phyloP scores from a whole-genome alignment of 1,139 yeast species.

The Nakaseomyces bracarensis region DNA sequence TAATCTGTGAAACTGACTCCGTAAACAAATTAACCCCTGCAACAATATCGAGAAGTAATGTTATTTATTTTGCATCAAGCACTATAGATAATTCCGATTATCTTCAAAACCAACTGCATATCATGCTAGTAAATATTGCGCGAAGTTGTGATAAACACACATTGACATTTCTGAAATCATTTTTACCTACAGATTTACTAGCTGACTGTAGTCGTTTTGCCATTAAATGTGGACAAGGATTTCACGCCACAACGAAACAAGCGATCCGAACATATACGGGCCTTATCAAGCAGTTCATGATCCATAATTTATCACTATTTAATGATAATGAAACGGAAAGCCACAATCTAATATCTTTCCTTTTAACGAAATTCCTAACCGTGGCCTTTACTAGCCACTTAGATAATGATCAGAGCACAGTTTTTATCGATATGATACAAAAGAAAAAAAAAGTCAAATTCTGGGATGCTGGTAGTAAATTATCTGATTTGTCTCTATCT shows the following conservation, averaged over 20 bases:
- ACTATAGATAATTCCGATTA: not conserved
- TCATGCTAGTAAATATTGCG: not conserved
- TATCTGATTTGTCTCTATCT: not conserved
- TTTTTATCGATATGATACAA: not conserved
- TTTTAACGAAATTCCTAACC: not conserved
- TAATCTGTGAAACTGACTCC: conserved; percentile 71
- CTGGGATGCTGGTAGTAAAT: not conserved
- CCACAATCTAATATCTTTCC: too few relatives aligned
- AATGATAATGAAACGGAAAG: too few relatives aligned
- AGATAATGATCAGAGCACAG: not conserved
- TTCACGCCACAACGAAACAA: too few relatives aligned
- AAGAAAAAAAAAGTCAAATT: not conserved
- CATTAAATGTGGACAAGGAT: too few relatives aligned
- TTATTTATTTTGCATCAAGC: conserved; percentile 56
- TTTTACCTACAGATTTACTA: too few relatives aligned
- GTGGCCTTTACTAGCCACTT: not conserved
- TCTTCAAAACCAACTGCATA: not conserved
- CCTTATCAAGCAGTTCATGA: too few relatives aligned
- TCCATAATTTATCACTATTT: too few relatives aligned
- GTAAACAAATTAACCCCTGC: conserved; percentile 75
- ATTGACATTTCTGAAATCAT: too few relatives aligned
- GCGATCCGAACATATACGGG: too few relatives aligned
- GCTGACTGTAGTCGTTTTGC: too few relatives aligned
- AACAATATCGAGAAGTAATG: conserved; percentile 87
- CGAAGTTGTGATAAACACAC: too few relatives aligned